Evolutionary conservation across 768 basidiomycete genomes (phyloP).

Genomic region (Agaricus subrufescens): DNA sequence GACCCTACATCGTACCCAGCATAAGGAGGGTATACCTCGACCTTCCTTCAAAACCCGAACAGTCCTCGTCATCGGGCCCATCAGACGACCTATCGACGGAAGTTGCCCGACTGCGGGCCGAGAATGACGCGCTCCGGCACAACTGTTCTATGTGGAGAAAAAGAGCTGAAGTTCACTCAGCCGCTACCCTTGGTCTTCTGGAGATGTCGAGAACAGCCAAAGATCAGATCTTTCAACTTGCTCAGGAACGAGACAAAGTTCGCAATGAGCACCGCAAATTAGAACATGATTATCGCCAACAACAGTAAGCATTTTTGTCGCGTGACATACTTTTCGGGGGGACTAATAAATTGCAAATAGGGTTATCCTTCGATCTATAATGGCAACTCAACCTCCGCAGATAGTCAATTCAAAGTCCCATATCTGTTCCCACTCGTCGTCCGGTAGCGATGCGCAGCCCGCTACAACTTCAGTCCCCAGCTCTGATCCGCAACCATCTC

Average conservation of each 20-base stretch:
- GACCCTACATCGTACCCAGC: constrained; percentile 51
- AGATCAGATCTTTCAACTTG: constrained; percentile 34
- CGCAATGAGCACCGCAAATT: constrained; percentile 10
- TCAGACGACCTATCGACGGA: constrained; percentile 23
- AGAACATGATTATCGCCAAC: constrained; percentile 22
- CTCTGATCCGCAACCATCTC: not conserved
- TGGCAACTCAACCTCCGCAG: not conserved
- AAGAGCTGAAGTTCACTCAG: constrained; percentile 46
- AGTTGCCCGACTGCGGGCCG: constrained; percentile 35
- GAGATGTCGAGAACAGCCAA: constrained; percentile 35
- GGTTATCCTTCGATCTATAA: not conserved
- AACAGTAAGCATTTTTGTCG: not conserved
- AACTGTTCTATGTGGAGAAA: constrained; percentile 42
- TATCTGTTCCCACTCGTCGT: not conserved
- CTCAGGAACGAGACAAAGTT: constrained; percentile 34
- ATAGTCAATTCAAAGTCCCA: not conserved
- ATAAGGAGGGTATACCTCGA: constrained; percentile 56
- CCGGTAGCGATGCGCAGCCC: not conserved
- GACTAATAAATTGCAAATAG: not conserved
- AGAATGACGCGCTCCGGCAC: constrained; percentile 36
- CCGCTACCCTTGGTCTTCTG: constrained; percentile 41
- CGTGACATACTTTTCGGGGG: not conserved
- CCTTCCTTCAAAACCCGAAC: constrained; percentile 13
- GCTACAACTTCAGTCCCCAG: not conserved
- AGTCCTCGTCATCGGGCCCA: not conserved